Base-by-base conservation (phyloP, 192 early-diverging fungal genomes). In the Phlyctochytrium bullatum region DNA sequence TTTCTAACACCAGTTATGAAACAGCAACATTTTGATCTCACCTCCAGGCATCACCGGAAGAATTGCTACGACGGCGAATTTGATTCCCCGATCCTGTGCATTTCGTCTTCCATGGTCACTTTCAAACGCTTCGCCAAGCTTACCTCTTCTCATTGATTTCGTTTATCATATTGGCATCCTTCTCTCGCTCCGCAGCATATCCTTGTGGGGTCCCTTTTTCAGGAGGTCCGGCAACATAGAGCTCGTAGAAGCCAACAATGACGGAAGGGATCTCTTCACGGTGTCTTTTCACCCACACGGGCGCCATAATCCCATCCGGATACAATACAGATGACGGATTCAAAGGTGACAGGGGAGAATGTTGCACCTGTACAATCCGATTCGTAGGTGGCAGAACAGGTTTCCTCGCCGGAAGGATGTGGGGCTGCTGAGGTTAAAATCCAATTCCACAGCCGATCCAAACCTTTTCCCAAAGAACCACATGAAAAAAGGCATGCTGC, bases 241-340 rank as follows among this genome's bases (percentile, higher is more conserved):
- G 73, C 12, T 90, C 86, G 59, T 88, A 88, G 68, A 91, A 84
- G 17, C 81, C 82, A 33, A 93, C 84, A 33, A 90, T 73, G 17
- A 88, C 85, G 17, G 84, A 77, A 1, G 93, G 91, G 0, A 86
- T 63, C 4, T 69, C 52, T 29, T 87, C 78, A 34, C 79, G 80
- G 64, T 95, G 89, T 59, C 87, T 82, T 25, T 68, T 56, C 24
- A 92, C 65, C 90, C 90, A 95, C 16, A 67, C 35, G 0, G 90
- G 83, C 0, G 82, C 74, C 69, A 95, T 86, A n/a, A 95, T 71
- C 23, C 93, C 93, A 75, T 93, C 91, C 0, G 93, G 92, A 79
- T 88, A 81, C 56, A 93, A 65, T 12, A 90, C 86, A 3, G 93
- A 95, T 2, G 74, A 65, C 3, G 80, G 78, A 24, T 75, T 79